phyloP scores from a whole-genome alignment of 192 early-diverging fungal genomes.

The Coemansia brasiliensis region DNA sequence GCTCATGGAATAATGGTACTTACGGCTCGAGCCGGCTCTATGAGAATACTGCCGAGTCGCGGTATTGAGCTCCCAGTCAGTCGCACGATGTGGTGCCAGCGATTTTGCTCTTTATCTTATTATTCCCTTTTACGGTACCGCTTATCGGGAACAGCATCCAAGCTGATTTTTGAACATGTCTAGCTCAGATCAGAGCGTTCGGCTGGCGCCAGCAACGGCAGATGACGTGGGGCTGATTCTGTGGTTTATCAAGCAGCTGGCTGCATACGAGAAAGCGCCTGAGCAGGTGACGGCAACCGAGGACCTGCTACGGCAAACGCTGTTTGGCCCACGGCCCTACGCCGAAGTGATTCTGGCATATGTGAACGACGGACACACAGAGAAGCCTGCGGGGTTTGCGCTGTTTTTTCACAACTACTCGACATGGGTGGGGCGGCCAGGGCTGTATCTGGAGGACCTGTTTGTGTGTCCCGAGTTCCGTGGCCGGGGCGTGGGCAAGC shows the following conservation, averaged over 20 bases:
- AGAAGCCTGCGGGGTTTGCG: conserved; percentile 72
- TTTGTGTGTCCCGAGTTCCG: conserved; percentile 68
- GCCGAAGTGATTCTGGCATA: conserved; percentile 71
- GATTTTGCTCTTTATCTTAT: background rate
- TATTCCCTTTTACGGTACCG: conserved; percentile 3
- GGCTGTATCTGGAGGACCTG: conserved; percentile 86
- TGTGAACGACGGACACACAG: conserved; percentile 20
- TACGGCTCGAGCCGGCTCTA: too few species aligned
- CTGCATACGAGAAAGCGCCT: conserved; percentile 73
- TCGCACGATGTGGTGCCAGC: too few species aligned
- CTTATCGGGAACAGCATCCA: background rate
- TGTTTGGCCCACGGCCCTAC: conserved; percentile 66
- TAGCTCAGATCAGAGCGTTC: background rate
- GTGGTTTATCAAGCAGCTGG: conserved; percentile 71
- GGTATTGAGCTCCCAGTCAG: too few species aligned
- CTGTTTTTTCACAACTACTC: conserved; percentile 86
- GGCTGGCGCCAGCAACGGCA: conserved; percentile 54
- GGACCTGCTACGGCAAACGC: conserved; percentile 58
- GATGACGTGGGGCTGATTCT: conserved; percentile 67
- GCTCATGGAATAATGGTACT: too few species aligned
- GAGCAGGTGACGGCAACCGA: conserved; percentile 73
- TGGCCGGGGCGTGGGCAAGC: conserved; percentile 67
- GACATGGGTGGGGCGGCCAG: conserved; percentile 70
- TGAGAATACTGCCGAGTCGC: too few species aligned
- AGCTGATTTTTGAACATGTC: background rate